These are phyloP conservation scores for Barnettozyma wickerhamii DNA, from an alignment of 805 yeast genomes.

Conservation along the genomic window DNA sequence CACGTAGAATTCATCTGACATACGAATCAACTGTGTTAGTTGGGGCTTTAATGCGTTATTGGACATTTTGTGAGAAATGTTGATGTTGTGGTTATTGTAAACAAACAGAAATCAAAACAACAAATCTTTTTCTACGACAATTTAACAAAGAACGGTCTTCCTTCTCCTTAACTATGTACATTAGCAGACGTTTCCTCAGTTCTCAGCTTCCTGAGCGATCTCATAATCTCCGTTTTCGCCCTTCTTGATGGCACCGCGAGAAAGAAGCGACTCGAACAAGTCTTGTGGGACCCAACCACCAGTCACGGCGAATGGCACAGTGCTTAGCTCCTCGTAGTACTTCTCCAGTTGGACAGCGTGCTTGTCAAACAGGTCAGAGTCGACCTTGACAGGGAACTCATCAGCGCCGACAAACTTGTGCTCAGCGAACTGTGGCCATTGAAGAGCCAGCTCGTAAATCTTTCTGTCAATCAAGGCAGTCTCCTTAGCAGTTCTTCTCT, in stretches of 20 bases:
- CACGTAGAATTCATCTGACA: neutral
- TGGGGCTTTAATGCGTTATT: constrained; percentile 14
- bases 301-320: constrained; percentile 82
- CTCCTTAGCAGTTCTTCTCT: constrained; percentile 52
- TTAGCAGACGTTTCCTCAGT: too few species aligned
- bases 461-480: constrained; percentile 62
- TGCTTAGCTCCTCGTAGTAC: constrained; percentile 63
- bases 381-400: constrained; percentile 57
- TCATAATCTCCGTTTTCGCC: constrained; percentile 54
- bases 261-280: constrained; percentile 68
- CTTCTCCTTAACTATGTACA: constrained; percentile 4
- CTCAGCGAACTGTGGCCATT: constrained; percentile 64
- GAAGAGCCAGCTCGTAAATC: constrained; percentile 56
- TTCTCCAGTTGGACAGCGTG: constrained; percentile 56
- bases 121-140: constrained; percentile 1
- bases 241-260: constrained; percentile 64
- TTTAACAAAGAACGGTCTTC: too few species aligned
- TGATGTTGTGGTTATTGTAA: neutral
- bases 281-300: constrained; percentile 97
- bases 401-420: constrained; percentile 48
- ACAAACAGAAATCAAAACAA: neutral
- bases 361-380: constrained; percentile 53
- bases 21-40: constrained; percentile 19
- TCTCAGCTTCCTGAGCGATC: constrained; percentile 19
- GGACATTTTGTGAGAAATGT: constrained; percentile 4